Evolutionary conservation across 2,329 filamentous ascomycete genomes (phyloP).

Genomic region (Pezicula carpinea): DNA sequence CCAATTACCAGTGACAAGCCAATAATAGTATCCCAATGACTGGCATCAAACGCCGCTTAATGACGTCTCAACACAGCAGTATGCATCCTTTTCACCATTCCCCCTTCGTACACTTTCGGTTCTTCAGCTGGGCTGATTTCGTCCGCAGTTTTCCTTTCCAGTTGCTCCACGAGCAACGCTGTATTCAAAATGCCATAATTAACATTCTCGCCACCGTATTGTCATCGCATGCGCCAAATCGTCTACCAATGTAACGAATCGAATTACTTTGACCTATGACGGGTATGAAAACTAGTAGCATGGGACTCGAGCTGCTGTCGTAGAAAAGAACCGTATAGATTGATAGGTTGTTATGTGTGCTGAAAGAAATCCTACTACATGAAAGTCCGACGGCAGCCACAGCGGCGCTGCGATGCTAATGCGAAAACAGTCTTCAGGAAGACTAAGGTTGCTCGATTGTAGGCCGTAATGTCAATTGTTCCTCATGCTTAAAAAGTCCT

Average conservation of each 20-base stretch:
- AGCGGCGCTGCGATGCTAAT: too few relatives aligned
- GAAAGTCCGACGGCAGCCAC: too few relatives aligned
- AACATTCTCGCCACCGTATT: slow-evolving; percentile 47
- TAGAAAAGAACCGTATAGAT: too few relatives aligned
- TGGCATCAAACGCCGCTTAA: slow-evolving; percentile 31
- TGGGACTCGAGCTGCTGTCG: slow-evolving; percentile 22
- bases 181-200: slow-evolving; percentile 52
- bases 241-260: slow-evolving; percentile 41
- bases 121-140: slow-evolving; percentile 7
- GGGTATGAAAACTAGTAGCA: slow-evolving; percentile 30
- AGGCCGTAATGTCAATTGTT: too few relatives aligned
- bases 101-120: slow-evolving; percentile 26
- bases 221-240: slow-evolving; percentile 53
- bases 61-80: slow-evolving; percentile 29
- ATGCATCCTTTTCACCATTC: slow-evolving; percentile 27
- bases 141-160: neutral
- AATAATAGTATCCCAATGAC: slow-evolving; percentile 26
- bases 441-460: too few relatives aligned
- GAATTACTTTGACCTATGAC: slow-evolving; percentile 28
- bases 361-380: too few relatives aligned
- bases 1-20: slow-evolving; percentile 4
- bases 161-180: slow-evolving; percentile 33
- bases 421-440: too few relatives aligned
- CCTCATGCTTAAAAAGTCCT: too few relatives aligned
- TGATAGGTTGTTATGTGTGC: too few relatives aligned